Evolutionary conservation across 1,284 basidiomycete species (phyloP).

Genomic region (Sporisorium sorghi): DNA sequence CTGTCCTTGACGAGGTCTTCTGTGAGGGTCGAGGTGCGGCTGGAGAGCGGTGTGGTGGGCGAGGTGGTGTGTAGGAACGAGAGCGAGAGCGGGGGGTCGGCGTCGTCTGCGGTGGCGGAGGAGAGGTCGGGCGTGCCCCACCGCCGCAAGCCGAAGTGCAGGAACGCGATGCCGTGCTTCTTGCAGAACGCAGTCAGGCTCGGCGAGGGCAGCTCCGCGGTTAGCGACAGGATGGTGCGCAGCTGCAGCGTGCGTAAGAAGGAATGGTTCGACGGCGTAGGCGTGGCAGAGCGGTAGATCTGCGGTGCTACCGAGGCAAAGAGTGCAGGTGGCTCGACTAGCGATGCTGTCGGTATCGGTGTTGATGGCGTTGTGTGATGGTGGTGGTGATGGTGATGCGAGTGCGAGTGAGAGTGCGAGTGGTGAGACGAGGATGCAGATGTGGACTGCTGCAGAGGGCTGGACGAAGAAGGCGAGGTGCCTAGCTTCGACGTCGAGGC

Average conservation of each 20-base stretch:
- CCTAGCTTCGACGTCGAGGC: slow-evolving; percentile 6
- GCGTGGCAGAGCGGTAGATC: slow-evolving; percentile 60
- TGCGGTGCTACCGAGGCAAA: slow-evolving; percentile 61
- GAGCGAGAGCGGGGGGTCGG: slow-evolving; percentile 1
- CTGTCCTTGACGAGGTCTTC: slow-evolving; percentile 62
- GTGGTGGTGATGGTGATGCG: slow-evolving; percentile 13
- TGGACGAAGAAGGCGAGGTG: slow-evolving; percentile 5
- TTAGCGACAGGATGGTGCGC: slow-evolving; percentile 59
- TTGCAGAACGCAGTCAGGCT: slow-evolving; percentile 47
- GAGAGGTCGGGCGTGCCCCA: slow-evolving; percentile 16
- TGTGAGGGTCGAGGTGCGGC: slow-evolving; percentile 27
- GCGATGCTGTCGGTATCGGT: slow-evolving; percentile 37
- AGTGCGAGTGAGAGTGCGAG: not conserved
- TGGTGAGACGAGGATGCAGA: not conserved
- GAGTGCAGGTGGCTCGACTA: slow-evolving; percentile 53
- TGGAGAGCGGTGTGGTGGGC: slow-evolving; percentile 23
- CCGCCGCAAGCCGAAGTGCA: slow-evolving; percentile 55
- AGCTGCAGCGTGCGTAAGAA: slow-evolving; percentile 56
- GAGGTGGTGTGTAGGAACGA: slow-evolving; percentile 27
- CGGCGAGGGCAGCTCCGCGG: slow-evolving; percentile 59
- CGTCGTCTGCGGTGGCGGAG: not conserved
- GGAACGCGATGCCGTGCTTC: slow-evolving; percentile 44
- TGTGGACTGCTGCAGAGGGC: not conserved
- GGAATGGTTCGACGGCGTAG: slow-evolving; percentile 34
- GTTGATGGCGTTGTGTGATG: not conserved